phyloP scores from a whole-genome alignment of 1,284 basidiomycete species.

The Irpex sp. region DNA sequence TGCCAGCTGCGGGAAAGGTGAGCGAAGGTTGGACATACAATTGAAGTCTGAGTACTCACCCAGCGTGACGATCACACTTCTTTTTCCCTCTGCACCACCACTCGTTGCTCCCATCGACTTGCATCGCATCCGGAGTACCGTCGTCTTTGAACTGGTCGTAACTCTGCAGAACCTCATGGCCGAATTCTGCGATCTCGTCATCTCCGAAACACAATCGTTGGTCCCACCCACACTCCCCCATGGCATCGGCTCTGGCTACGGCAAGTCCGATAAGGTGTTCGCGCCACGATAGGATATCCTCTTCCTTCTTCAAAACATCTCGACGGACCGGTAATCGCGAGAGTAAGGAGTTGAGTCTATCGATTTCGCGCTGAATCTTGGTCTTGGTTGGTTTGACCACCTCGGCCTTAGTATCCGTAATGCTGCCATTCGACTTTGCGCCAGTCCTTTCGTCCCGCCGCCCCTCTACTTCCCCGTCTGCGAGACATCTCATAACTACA shows the following conservation, averaged over 20 bases:
- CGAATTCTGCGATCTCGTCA: conserved; percentile 67
- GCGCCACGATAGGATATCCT: conserved; percentile 66
- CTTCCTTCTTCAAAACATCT: conserved; percentile 59
- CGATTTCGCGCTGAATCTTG: conserved; percentile 50
- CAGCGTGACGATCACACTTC: conserved; percentile 74
- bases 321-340: conserved; percentile 52
- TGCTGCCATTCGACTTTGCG: background rate
- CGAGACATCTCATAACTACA: conserved; percentile 42
- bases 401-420: conserved; percentile 8
- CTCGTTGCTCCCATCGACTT: conserved; percentile 41
- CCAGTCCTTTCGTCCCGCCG: background rate
- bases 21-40: conserved; percentile 6
- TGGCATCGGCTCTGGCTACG: conserved; percentile 50
- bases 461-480: conserved; percentile 18
- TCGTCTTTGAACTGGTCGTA: conserved; percentile 44
- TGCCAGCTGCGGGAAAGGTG: conserved; percentile 59
- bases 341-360: conserved; percentile 47
- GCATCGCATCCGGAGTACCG: conserved; percentile 35
- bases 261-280: conserved; percentile 65
- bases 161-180: conserved; percentile 58
- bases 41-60: conserved; percentile 39
- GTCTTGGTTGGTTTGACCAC: conserved; percentile 25
- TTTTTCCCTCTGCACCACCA: conserved; percentile 77
- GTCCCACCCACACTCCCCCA: conserved; percentile 80
- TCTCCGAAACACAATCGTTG: conserved; percentile 77